These are phyloP conservation scores for Phytophthora rubi DNA, from an alignment of 352 stramenopile genomes.

Conservation along the genomic window DNA sequence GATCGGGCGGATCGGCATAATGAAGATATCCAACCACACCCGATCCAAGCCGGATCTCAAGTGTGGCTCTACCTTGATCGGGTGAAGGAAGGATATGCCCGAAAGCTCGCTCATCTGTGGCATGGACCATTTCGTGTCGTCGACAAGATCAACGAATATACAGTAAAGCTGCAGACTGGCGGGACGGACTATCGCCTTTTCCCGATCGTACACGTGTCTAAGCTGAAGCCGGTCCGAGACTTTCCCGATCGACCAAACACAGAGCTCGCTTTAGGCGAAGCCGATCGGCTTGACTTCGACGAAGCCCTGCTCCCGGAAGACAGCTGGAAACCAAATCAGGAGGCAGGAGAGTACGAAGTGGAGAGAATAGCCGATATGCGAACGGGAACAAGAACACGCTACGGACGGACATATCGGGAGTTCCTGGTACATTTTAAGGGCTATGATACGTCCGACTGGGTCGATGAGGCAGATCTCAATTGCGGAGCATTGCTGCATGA, in stretches of 20 bases:
- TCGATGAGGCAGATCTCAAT: too few relatives aligned
- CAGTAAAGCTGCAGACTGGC: background rate
- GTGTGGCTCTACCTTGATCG: background rate
- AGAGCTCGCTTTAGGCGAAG: background rate
- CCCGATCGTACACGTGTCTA: background rate
- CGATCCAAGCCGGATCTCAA: background rate
- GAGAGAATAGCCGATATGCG: background rate
- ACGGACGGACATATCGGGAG: background rate
- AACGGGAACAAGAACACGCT: background rate
- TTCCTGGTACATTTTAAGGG: background rate
- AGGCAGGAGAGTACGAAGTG: background rate
- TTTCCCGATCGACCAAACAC: background rate
- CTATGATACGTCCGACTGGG: too few relatives aligned
- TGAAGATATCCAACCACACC: background rate
- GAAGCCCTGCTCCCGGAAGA: background rate
- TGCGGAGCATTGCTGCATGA: too few relatives aligned
- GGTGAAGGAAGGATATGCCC: background rate
- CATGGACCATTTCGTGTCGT: background rate
- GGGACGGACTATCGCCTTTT: background rate
- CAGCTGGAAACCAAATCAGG: background rate
- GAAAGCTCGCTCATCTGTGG: background rate
- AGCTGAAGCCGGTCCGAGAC: background rate
- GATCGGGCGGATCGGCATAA: background rate
- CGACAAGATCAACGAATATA: background rate
- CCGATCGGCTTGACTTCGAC: conserved; percentile 9